These are phyloP conservation scores for Vitis hybrid DNA, from an alignment of 177 flowering plant species.

Conservation along the genomic window DNA sequence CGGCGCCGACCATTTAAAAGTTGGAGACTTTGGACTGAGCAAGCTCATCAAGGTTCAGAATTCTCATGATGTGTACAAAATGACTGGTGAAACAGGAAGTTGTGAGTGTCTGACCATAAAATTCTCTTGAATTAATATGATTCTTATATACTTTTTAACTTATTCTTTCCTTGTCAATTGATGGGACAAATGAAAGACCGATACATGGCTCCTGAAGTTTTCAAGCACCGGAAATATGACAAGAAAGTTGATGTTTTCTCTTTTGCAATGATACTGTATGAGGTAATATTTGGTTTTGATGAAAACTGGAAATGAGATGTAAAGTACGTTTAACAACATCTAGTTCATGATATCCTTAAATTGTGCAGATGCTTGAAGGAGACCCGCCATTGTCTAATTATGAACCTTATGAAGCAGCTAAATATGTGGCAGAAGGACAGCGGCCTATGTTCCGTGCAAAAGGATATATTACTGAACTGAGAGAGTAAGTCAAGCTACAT, in stretches of 20 bases:
- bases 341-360: slow-evolving; percentile 9
- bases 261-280: slow-evolving; percentile 95
- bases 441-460: slow-evolving; percentile 77
- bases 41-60: slow-evolving; percentile 94
- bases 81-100: slow-evolving; percentile 99
- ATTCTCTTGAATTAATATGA: slow-evolving; percentile 3
- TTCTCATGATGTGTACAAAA: slow-evolving; percentile 93
- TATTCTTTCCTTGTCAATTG: not conserved
- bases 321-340: not conserved
- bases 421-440: slow-evolving; percentile 84
- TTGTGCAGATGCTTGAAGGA: slow-evolving; percentile 91
- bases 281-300: slow-evolving; percentile 52
- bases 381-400: slow-evolving; percentile 80
- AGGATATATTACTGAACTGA: slow-evolving; percentile 61
- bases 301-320: not conserved
- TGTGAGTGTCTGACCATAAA: slow-evolving; percentile 53
- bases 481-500: slow-evolving; percentile 59
- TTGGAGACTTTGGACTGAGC: slow-evolving; percentile 98
- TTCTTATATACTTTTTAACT: slow-evolving; percentile 4
- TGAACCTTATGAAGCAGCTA: slow-evolving; percentile 99
- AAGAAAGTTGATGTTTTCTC: slow-evolving; percentile 99
- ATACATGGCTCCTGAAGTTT: slow-evolving; percentile 99
- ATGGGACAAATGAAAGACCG: slow-evolving; percentile 56
- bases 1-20: slow-evolving; percentile 94
- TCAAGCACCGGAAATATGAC: slow-evolving; percentile 95